Conservation (phyloP, 306 rosid species). For the Prunus mume region DNA sequence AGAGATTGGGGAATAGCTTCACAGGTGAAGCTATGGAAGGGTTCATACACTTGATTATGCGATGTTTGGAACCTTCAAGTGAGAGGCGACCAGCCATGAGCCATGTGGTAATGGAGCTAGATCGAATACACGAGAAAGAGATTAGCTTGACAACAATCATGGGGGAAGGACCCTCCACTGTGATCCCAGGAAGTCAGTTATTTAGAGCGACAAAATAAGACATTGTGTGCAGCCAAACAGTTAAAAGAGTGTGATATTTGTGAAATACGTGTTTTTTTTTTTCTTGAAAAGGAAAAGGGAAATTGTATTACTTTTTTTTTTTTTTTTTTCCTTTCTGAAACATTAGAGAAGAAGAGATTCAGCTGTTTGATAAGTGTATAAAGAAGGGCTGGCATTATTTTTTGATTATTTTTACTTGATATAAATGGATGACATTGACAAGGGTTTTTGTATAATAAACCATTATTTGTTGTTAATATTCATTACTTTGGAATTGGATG, state of each 20-base stretch:
- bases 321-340: slow-evolving; percentile 11
- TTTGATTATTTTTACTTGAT: slow-evolving; percentile 14
- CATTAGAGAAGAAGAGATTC: slow-evolving; percentile 39
- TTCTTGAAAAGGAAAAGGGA: not conserved
- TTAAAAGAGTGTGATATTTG: slow-evolving; percentile 34
- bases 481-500: slow-evolving; percentile 9
- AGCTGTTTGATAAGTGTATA: slow-evolving; percentile 71
- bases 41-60: slow-evolving; percentile 47
- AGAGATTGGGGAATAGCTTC: slow-evolving; percentile 62
- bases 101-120: slow-evolving; percentile 71
- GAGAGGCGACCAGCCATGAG: slow-evolving; percentile 78
- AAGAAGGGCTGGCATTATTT: slow-evolving; percentile 54
- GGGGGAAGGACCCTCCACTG: slow-evolving; percentile 86
- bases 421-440: slow-evolving; percentile 29
- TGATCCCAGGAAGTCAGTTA: slow-evolving; percentile 73
- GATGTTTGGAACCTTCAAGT: slow-evolving; percentile 57
- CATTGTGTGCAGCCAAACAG: slow-evolving; percentile 22
- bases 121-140: slow-evolving; percentile 73
- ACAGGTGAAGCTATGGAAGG: slow-evolving; percentile 76
- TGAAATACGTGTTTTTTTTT: slow-evolving; percentile 22
- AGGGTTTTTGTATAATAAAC: slow-evolving; percentile 34
- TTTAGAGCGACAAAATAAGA: slow-evolving; percentile 45
- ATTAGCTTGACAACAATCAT: slow-evolving; percentile 70
- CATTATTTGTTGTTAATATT: slow-evolving; percentile 50
- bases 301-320: not conserved